phyloP scores from a whole-genome alignment of 805 yeast genomes.

The Lachancea nothofagi region DNA sequence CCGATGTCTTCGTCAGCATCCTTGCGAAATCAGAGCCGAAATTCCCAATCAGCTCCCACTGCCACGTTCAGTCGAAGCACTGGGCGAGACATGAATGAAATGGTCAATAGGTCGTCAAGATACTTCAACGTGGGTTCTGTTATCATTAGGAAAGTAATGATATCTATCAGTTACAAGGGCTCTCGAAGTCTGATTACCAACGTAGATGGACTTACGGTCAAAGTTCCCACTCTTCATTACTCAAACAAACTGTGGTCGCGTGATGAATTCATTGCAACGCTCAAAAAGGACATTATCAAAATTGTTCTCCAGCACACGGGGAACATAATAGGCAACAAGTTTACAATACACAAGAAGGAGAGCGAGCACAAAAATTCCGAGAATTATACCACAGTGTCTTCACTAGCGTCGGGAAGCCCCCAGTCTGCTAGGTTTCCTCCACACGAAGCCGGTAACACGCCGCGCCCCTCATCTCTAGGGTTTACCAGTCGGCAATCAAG shows the following conservation, averaged over 20 bases:
- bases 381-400: neutral
- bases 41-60: neutral
- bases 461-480: neutral
- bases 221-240: conserved; percentile 45
- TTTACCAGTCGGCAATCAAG: no score
- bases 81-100: conserved; percentile 41
- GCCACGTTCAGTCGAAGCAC: neutral
- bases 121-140: conserved; percentile 59
- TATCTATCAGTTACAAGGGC: conserved; percentile 67
- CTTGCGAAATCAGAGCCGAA: neutral
- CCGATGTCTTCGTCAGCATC: neutral
- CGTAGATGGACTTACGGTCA: conserved; percentile 49
- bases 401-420: neutral
- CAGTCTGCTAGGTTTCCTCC: conserved; percentile 1
- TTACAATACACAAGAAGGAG: conserved; percentile 41
- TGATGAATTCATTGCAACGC: conserved; percentile 46
- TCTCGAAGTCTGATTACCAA: conserved; percentile 52
- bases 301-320: conserved; percentile 55
- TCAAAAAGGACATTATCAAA: conserved; percentile 53
- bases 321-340: conserved; percentile 54
- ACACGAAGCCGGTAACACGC: neutral
- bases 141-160: conserved; percentile 39
- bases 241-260: conserved; percentile 51
- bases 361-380: conserved; percentile 13
- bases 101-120: conserved; percentile 67